A percentile compares a stretch with the other conserved stretches of the same genome.
Evolutionary conservation across 805 yeast genomes (phyloP).

Genomic region (Scheffersomyces coipomensis): DNA sequence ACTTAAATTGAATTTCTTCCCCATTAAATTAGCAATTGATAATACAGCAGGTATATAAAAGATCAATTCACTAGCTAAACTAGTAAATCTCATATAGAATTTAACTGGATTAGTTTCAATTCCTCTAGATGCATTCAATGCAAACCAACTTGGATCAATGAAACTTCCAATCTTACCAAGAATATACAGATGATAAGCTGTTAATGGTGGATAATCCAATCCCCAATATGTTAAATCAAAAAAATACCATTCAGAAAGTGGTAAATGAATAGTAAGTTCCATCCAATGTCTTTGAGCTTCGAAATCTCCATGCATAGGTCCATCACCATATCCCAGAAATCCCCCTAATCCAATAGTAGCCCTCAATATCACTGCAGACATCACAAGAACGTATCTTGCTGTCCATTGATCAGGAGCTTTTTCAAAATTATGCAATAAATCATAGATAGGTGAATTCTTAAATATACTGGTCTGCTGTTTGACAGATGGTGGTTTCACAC

Average conservation of each 20-base stretch:
- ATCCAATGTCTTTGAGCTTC: constrained; percentile 99
- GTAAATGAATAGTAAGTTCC: constrained; percentile 80
- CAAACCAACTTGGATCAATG: constrained; percentile 74
- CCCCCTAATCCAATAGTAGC: constrained; percentile 88
- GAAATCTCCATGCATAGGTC: constrained; percentile 92
- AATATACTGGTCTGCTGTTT: constrained; percentile 6
- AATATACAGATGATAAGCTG: constrained; percentile 88
- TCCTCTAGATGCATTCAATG: constrained; percentile 71
- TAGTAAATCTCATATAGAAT: constrained; percentile 82
- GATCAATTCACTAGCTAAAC: constrained; percentile 68
- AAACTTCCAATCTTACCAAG: constrained; percentile 70
- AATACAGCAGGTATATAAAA: constrained; percentile 80
- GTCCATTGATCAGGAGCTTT: constrained; percentile 89
- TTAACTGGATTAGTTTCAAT: constrained; percentile 65
- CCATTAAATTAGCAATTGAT: constrained; percentile 67
- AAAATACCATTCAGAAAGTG: constrained; percentile 79
- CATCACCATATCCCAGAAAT: constrained; percentile 67
- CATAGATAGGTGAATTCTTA: constrained; percentile 62
- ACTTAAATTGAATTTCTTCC: constrained; percentile 52
- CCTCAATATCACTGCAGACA: constrained; percentile 73
- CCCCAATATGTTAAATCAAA: constrained; percentile 95
- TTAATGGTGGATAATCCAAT: constrained; percentile 93
- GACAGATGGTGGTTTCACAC: not conserved
- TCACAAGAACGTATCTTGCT: constrained; percentile 71
- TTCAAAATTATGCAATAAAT: constrained; percentile 73